Conservation (phyloP, 148 eudicot genomes). For the Agrostemma githago region DNA sequence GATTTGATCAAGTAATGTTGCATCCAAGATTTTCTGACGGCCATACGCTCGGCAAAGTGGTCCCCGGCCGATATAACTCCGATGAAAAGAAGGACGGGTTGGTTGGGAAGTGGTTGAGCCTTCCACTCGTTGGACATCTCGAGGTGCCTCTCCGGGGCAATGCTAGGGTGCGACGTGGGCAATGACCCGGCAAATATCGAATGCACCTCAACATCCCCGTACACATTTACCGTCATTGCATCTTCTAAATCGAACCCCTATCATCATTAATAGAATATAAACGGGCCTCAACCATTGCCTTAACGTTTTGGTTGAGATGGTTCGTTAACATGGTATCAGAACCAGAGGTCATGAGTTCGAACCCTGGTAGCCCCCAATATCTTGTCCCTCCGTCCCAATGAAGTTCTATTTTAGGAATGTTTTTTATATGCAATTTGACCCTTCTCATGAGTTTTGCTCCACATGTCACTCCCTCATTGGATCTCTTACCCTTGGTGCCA, state of each 20-base stretch:
- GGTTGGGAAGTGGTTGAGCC: slow-evolving; percentile 57
- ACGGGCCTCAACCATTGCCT: too few species aligned
- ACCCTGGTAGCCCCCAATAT: too few species aligned
- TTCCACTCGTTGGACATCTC: slow-evolving; percentile 61
- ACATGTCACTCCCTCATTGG: too few species aligned
- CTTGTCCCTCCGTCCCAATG: too few species aligned
- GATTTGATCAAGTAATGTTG: slow-evolving; percentile 54
- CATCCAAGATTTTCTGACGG: slow-evolving; percentile 87
- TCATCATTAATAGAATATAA: too few species aligned
- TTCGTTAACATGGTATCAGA: too few species aligned
- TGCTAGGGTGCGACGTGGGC: slow-evolving; percentile 63
- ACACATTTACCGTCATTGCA: slow-evolving; percentile 49
- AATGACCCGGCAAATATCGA: slow-evolving; percentile 61
- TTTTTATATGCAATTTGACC: too few species aligned
- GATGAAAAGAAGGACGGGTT: slow-evolving; percentile 52
- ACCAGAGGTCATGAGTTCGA: too few species aligned
- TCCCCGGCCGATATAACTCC: slow-evolving; percentile 79
- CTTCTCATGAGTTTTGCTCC: too few species aligned
- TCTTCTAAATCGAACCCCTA: slow-evolving; percentile 85
- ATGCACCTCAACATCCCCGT: slow-evolving; percentile 66
- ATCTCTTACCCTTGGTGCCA: too few species aligned
- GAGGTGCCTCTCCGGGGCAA: slow-evolving; percentile 59
- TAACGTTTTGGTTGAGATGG: too few species aligned
- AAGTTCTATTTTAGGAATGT: too few species aligned
- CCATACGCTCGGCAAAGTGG: slow-evolving; percentile 90